Conservation (phyloP, 2,329 filamentous ascomycete genomes). For the Ascochyta viciae-villosae region DNA sequence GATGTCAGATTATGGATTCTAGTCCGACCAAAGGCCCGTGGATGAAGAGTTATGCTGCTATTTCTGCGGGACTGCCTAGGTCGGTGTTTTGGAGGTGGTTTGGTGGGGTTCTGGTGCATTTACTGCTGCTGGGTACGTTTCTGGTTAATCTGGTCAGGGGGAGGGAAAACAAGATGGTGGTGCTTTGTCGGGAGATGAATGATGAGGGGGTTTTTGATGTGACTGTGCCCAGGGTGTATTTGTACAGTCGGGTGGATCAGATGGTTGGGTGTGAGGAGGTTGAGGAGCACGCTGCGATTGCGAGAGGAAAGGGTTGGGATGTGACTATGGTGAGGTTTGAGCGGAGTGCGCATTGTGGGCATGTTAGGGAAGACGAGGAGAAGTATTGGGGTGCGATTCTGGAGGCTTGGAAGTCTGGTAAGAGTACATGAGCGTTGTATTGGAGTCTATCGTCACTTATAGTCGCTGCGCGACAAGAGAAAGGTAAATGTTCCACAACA, state of each 20-base stretch:
- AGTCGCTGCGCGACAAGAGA: constrained; percentile 63
- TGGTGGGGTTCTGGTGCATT: constrained; percentile 36
- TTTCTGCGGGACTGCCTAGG: constrained; percentile 36
- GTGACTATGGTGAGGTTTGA: constrained; percentile 62
- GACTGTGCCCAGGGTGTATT: constrained; percentile 58
- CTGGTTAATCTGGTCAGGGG: constrained; percentile 23
- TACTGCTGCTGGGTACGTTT: constrained; percentile 32
- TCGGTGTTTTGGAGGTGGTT: constrained; percentile 35
- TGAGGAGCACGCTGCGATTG: constrained; percentile 60
- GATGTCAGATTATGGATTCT: constrained; percentile 43
- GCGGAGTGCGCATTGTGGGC: constrained; percentile 66
- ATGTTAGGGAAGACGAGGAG: constrained; percentile 63
- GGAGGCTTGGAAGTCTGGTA: constrained; percentile 38
- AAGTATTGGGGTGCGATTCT: constrained; percentile 63
- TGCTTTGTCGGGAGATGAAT: constrained; percentile 40
- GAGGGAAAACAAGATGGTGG: constrained; percentile 36
- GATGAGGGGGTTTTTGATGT: constrained; percentile 35
- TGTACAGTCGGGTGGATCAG: constrained; percentile 66
- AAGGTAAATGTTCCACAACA: constrained; percentile 78
- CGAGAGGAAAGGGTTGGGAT: constrained; percentile 57
- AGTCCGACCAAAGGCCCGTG: constrained; percentile 43
- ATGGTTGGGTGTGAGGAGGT: constrained; percentile 65
- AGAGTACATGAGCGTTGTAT: not conserved
- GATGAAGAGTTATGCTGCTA: constrained; percentile 41
- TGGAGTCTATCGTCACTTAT: constrained; percentile 17